phyloP scores from a whole-genome alignment of 2,329 filamentous ascomycete species.

The Penicillium sp. region DNA sequence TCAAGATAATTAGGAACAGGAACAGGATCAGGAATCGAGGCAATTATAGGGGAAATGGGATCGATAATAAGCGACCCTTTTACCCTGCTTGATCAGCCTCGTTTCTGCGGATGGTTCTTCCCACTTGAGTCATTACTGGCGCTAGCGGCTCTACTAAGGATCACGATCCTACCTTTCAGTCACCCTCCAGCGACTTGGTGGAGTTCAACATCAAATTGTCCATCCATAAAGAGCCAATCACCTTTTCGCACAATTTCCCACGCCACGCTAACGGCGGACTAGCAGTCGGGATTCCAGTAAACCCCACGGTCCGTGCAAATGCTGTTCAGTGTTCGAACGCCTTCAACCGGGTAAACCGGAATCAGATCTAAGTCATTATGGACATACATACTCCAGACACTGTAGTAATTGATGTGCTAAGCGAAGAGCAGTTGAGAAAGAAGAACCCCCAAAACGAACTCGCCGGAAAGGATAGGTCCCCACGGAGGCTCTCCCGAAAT shows the following conservation, averaged over 20 bases:
- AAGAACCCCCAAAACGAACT: not conserved
- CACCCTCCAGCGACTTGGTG: not conserved
- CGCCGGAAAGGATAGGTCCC: not conserved
- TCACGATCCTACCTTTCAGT: not conserved
- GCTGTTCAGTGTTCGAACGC: not conserved
- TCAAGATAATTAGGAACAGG: not conserved
- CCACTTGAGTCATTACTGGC: not conserved
- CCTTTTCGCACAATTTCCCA: not conserved
- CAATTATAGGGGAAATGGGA: not conserved
- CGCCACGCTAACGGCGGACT: not conserved
- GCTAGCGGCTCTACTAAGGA: not conserved
- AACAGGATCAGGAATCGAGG: not conserved
- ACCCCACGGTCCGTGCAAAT: not conserved
- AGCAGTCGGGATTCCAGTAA: not conserved
- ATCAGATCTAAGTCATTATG: not conserved
- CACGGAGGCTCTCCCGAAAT: too few species aligned
- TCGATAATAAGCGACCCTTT: not conserved
- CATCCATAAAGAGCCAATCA: not conserved
- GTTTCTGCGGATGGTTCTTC: not conserved
- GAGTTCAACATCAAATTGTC: not conserved
- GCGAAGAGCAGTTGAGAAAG: not conserved
- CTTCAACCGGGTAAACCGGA: not conserved
- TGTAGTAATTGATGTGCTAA: not conserved
- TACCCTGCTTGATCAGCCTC: not conserved
- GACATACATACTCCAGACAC: not conserved